Evolutionary conservation across 345 rosid species (phyloP).

Genomic region (Laguncularia racemosa): DNA sequence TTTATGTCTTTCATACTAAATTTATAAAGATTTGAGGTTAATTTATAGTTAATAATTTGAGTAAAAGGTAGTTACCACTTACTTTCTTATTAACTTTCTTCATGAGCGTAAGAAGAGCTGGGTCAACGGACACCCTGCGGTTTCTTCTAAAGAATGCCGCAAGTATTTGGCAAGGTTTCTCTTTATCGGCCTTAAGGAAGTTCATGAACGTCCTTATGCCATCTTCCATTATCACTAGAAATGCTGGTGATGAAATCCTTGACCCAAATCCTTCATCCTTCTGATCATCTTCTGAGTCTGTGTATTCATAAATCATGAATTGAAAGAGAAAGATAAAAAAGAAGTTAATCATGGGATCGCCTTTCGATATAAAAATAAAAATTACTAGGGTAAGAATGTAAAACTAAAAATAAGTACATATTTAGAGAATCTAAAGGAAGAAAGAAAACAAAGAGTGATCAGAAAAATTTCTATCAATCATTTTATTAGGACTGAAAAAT

Average conservation of each 20-base stretch:
- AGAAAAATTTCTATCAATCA: too few species aligned
- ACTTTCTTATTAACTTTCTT: constrained; percentile 87
- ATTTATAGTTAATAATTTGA: too few species aligned
- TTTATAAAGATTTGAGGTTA: too few species aligned
- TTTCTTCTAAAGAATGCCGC: constrained; percentile 63
- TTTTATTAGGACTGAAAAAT: too few species aligned
- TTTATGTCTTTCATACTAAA: too few species aligned
- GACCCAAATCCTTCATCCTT: constrained; percentile 57
- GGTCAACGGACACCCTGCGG: constrained; percentile 65
- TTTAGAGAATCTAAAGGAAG: too few species aligned
- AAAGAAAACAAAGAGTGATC: too few species aligned
- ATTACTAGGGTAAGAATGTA: too few species aligned
- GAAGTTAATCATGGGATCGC: background rate
- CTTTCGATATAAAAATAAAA: too few species aligned
- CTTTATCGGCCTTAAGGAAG: constrained; percentile 86
- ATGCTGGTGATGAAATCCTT: constrained; percentile 71
- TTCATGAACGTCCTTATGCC: constrained; percentile 88
- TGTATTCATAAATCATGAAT: background rate
- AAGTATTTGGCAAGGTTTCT: constrained; percentile 61
- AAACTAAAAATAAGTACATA: too few species aligned
- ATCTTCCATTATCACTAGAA: constrained; percentile 87
- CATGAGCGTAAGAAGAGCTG: constrained; percentile 67
- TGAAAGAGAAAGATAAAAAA: background rate
- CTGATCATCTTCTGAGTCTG: constrained; percentile 55
- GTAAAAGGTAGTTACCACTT: constrained; percentile 9